These are phyloP conservation scores for Fusarium nodosum DNA, from an alignment of 2,329 filamentous ascomycete genomes.

Conservation along the genomic window DNA sequence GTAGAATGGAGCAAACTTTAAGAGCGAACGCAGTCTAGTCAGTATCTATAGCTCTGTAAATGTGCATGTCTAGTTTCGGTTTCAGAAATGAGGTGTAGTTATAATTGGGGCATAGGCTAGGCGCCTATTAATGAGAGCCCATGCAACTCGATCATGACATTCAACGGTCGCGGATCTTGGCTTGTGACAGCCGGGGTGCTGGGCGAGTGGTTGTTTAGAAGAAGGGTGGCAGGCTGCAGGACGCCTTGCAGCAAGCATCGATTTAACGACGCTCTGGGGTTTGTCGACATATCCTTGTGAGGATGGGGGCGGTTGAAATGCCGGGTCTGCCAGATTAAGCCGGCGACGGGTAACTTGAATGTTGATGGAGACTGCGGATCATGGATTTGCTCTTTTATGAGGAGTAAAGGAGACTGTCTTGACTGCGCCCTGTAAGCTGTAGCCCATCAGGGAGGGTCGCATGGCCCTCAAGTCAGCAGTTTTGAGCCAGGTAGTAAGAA, in stretches of 20 bases:
- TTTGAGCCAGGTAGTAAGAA: slow-evolving; percentile 32
- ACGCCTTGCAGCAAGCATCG: slow-evolving; percentile 33
- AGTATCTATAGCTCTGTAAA: slow-evolving; percentile 13
- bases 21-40: slow-evolving; percentile 3
- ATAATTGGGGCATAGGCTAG: slow-evolving; percentile 31
- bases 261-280: slow-evolving; percentile 33
- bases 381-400: slow-evolving; percentile 11
- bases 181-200: slow-evolving; percentile 28
- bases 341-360: slow-evolving; percentile 36
- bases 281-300: slow-evolving; percentile 20
- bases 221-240: slow-evolving; percentile 35
- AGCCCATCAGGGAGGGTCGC: slow-evolving; percentile 36
- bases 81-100: slow-evolving; percentile 29
- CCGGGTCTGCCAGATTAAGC: slow-evolving; percentile 39
- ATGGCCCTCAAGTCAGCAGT: slow-evolving; percentile 47
- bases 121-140: slow-evolving; percentile 27
- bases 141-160: slow-evolving; percentile 33
- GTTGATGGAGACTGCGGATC: slow-evolving; percentile 14
- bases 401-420: background rate
- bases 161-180: slow-evolving; percentile 37
- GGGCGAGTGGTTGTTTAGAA: slow-evolving; percentile 26
- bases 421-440: slow-evolving; percentile 31
- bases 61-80: slow-evolving; percentile 30
- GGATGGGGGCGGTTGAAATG: slow-evolving; percentile 35
- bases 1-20: slow-evolving; percentile 30